A percentile compares a stretch with the other conserved stretches of the same genome.
Evolutionary conservation across 23 red algal species (phyloP).

Genomic region (Chondrus crispus): DNA sequence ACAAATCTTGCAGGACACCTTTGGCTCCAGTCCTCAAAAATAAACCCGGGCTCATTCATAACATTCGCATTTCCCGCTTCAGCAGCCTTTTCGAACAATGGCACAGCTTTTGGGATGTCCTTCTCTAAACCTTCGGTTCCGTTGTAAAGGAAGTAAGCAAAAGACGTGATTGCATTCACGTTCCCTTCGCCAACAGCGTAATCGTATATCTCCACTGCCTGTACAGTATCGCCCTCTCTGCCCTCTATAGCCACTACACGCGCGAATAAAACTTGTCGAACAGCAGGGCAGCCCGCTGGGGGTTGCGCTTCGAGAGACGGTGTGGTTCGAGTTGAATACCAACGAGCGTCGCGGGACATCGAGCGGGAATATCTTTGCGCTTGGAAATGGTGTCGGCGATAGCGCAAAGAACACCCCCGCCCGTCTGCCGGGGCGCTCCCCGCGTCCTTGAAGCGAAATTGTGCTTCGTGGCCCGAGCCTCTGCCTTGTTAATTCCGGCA

Average conservation of each 20-base stretch:
- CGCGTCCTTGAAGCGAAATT: too few relatives aligned
- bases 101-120: not conserved
- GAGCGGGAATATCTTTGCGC: too few relatives aligned
- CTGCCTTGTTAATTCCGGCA: too few relatives aligned
- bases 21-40: not conserved
- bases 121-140: not conserved
- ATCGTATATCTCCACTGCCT: not conserved
- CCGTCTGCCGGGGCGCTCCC: too few relatives aligned
- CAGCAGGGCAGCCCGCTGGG: too few relatives aligned
- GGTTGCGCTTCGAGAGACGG: slow-evolving; percentile 48
- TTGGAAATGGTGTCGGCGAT: slow-evolving; percentile 23
- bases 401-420: not conserved
- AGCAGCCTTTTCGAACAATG: not conserved
- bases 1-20: not conserved
- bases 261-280: too few relatives aligned
- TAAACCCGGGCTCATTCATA: not conserved
- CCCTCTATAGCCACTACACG: too few relatives aligned
- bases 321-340: too few relatives aligned
- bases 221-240: not conserved
- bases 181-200: not conserved
- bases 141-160: not conserved
- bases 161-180: not conserved
- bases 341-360: too few relatives aligned
- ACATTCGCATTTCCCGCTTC: not conserved
- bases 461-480: too few relatives aligned